Evolutionary conservation across 1,139 yeast genomes (phyloP), one percentile per base, ranked within the genome.

Genomic region (Kluyveromyces marxianus): DNA sequence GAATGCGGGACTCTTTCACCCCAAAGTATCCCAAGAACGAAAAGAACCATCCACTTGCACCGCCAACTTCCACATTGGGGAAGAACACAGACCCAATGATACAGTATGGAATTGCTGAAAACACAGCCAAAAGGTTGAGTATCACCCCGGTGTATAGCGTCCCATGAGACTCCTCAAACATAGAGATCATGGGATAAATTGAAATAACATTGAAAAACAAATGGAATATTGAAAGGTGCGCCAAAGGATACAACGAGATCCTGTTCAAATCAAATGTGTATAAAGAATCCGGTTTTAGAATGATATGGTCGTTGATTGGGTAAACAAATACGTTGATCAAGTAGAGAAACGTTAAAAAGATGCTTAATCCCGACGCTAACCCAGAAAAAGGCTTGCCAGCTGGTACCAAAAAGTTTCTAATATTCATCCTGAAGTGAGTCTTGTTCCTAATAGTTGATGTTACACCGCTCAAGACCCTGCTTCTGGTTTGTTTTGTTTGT

Each of bases 121-220:
- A 66, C 1, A 83, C 81, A 0, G 96, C 84, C 47, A 84, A 66
- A 28, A 85, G 53, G 62, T 88, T 87, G 49, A 90, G 70, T 25
- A 89, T 82, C 44, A 90, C 72, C 1, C 95, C 97, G 2, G 97
- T 85, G 61, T 86, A 79, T 1, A 90, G 82, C 0, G 97, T 89
- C 7, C 97, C 97, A 56, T 88, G 84, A 29, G 69, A 65, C 45
- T 72, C 69, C 68, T 90, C 97, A 65, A 82, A 89, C 45, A 75
- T 71, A 30, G 85, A 69, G 59, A 89, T 67, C 4, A 90, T 88
- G 0, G 79, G 68, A 44, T 72, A 67, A 40, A 88, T 62, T 0
- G 83, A 76, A 39, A 79, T 51, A n/a, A 77, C 53, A 60, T 87
- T 87, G 57, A 85, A 65, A 3, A 77, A 47, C 66, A 90, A 69